These are phyloP conservation scores for Diaporthe ilicicola DNA, from an alignment of 2,329 filamentous ascomycete species.

Conservation along the genomic window DNA sequence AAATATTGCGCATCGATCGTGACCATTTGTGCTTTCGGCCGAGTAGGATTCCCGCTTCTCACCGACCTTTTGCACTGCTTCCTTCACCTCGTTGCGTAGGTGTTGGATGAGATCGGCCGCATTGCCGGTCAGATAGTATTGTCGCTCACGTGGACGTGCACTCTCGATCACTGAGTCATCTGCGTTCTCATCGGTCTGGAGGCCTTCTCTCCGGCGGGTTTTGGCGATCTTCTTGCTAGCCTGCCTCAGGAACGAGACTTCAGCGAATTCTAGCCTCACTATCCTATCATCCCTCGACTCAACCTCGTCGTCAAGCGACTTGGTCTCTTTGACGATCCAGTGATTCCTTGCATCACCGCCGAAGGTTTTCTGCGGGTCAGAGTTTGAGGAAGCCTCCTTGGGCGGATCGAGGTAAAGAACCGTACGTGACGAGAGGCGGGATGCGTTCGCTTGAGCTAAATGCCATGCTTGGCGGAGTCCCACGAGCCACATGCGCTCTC, in stretches of 20 bases:
- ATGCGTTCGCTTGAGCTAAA: slow-evolving; percentile 83
- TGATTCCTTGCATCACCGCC: slow-evolving; percentile 80
- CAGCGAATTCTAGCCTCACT: slow-evolving; percentile 34
- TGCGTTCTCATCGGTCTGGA: not conserved
- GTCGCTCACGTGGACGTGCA: slow-evolving; percentile 29
- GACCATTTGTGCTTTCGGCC: slow-evolving; percentile 11
- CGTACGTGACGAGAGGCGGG: slow-evolving; percentile 86
- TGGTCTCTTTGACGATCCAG: slow-evolving; percentile 82
- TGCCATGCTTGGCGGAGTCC: slow-evolving; percentile 94
- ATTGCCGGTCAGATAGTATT: slow-evolving; percentile 21
- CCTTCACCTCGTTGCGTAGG: slow-evolving; percentile 21
- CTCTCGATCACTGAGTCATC: slow-evolving; percentile 20
- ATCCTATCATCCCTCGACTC: slow-evolving; percentile 72
- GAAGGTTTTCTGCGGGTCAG: slow-evolving; percentile 78
- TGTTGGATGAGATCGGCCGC: slow-evolving; percentile 30
- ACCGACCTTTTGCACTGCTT: slow-evolving; percentile 32
- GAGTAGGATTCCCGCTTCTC: slow-evolving; percentile 57
- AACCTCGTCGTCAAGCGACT: slow-evolving; percentile 79
- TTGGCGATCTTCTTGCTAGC: slow-evolving; percentile 72
- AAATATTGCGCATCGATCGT: slow-evolving; percentile 71
- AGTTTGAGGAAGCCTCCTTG: slow-evolving; percentile 75
- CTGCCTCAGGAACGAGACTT: slow-evolving; percentile 59
- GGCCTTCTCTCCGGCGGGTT: slow-evolving; percentile 31
- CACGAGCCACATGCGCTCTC: slow-evolving; percentile 93
- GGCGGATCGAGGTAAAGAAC: slow-evolving; percentile 94